Evolutionary conservation across 768 basidiomycete species (phyloP), one percentile per base, ranked within the genome.

Genomic region (Pisolithus microcarpus): DNA sequence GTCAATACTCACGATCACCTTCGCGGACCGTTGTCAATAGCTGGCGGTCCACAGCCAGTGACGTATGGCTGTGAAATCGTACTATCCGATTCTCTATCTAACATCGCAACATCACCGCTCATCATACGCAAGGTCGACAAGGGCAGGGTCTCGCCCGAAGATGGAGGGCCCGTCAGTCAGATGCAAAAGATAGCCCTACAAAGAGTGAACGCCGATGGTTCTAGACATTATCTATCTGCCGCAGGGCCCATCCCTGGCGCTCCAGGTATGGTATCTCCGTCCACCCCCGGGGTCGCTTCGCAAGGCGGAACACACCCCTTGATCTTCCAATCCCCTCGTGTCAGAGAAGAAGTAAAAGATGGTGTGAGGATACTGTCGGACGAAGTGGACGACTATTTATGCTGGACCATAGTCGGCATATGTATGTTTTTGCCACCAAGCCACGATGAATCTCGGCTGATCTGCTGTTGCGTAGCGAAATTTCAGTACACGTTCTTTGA

Each of bases 121-220:
- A 74, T 91, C 56, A 87, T 97, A 48, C 87, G 91, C 54, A 94
- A 94, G 67, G 90, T 97, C 26, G 91, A 94, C 67, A 93, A 93
- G 61, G 88, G 88, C 26, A 76, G 83, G 52, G 86, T 94, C 36
- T 81, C 82, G n/a, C 71, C 77, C n/a, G 89, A 92, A 58, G 87
- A 92, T 61, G 88, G 87, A 18, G 89, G 91, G 5, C 93, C 91
- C 38, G 88, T 97, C 55, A 92, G 90, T 61, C 92, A 95, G 67
- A 91, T 97, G 84, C 93, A 97, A 71, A 91, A 94, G 72, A 88
- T 97, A 54, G 93, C 92, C 2, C 72, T 97, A 39, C 87, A 92
- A 61, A 77, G 89, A 49, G 81, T 89, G 49, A 87, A 89, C 61
- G 74, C 80, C 52, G 89, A 85, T 69, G 91, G 89, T 37, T 79